Percentiles rank a stretch among this genome's conserved stretches.
phyloP scores from a whole-genome alignment of 2,329 filamentous ascomycete genomes.

The Calonectria pseudoturangicola region DNA sequence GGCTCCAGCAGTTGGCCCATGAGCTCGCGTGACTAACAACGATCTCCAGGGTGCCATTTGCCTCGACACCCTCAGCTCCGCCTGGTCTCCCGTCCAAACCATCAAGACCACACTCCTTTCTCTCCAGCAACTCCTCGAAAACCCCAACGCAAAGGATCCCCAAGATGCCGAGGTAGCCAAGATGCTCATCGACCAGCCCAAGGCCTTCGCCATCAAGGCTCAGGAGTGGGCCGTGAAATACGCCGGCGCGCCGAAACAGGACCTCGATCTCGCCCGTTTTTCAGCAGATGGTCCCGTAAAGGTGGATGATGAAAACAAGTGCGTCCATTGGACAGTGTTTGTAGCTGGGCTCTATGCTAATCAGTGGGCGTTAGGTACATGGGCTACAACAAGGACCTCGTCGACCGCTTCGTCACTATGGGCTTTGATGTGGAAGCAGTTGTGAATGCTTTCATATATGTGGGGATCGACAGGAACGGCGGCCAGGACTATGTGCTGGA shows the following conservation, averaged over 20 bases:
- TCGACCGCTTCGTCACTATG: conserved; percentile 92
- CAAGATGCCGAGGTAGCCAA: conserved; percentile 96
- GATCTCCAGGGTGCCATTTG: conserved; percentile 91
- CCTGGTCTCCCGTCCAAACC: conserved; percentile 97
- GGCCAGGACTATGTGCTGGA: conserved; percentile 91
- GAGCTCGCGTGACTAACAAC: conserved; percentile 37
- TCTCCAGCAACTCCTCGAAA: conserved; percentile 92
- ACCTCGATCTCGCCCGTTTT: conserved; percentile 63
- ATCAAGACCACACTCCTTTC: conserved; percentile 97
- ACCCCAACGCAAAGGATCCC: conserved; percentile 95
- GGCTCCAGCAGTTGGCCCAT: neutral
- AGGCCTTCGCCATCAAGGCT: conserved; percentile 86
- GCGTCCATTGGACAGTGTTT: conserved; percentile 40
- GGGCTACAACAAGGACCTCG: conserved; percentile 89
- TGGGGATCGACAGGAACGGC: conserved; percentile 86
- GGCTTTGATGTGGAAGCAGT: conserved; percentile 93
- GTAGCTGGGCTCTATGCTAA: neutral
- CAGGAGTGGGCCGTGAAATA: conserved; percentile 92
- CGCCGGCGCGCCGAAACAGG: conserved; percentile 81
- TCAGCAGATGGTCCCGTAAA: conserved; percentile 67
- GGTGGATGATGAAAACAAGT: conserved; percentile 54
- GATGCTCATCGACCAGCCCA: conserved; percentile 88
- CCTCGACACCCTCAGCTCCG: conserved; percentile 90
- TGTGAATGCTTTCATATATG: conserved; percentile 86
- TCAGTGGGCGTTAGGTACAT: conserved; percentile 76